Evolutionary conservation across 306 rosid genomes (phyloP).

Genomic region (Vicia sativa): DNA sequence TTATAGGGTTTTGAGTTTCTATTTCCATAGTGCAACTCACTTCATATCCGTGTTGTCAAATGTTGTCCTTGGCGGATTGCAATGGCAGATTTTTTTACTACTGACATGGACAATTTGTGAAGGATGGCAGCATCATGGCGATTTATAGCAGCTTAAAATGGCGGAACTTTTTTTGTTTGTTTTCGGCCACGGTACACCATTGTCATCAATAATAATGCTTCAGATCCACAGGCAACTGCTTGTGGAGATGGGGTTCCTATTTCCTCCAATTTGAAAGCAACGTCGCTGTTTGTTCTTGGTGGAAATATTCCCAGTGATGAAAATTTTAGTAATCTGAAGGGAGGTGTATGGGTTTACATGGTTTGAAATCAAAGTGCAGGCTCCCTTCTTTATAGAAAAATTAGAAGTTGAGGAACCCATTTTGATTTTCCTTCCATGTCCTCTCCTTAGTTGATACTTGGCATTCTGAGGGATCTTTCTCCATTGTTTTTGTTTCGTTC

Average conservation of each 20-base stretch:
- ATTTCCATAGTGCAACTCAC: neutral
- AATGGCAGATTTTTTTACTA: too few relatives aligned
- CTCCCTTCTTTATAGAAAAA: constrained; percentile 10
- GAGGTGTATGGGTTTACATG: constrained; percentile 8
- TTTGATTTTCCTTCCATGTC: constrained; percentile 16
- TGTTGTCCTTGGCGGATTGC: too few relatives aligned
- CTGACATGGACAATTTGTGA: too few relatives aligned
- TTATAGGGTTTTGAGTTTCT: neutral
- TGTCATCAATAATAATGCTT: neutral
- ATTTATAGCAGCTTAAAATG: too few relatives aligned
- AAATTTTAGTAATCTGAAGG: constrained; percentile 42
- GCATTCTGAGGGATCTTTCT: constrained; percentile 41
- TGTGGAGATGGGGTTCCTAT: neutral
- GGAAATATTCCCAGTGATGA: constrained; percentile 28
- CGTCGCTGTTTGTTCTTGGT: neutral
- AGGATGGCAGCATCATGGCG: too few relatives aligned
- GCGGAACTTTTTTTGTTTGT: too few relatives aligned
- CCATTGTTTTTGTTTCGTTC: neutral
- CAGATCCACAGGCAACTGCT: neutral
- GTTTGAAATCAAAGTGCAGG: constrained; percentile 13
- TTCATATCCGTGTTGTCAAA: too few relatives aligned
- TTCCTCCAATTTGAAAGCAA: neutral
- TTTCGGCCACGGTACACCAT: too few relatives aligned
- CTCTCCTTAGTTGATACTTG: constrained; percentile 32
- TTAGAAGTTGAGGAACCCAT: constrained; percentile 32